A percentile compares a stretch with the other conserved stretches of the same genome.
These are phyloP conservation scores for Lotus japonicus DNA, from an alignment of 306 rosid species.

Conservation along the genomic window DNA sequence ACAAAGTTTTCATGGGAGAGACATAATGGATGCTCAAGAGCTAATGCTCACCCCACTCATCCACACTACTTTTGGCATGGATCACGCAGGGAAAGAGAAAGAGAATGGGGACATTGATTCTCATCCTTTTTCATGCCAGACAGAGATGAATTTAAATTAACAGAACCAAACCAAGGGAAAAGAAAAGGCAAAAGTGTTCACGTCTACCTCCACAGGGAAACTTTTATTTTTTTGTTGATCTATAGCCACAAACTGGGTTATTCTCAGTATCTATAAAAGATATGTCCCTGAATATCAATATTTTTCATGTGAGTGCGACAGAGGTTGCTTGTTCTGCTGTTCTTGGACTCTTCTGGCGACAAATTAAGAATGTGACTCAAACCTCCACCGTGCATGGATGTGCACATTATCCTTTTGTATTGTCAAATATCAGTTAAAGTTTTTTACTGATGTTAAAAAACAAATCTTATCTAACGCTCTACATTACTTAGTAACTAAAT, in stretches of 20 bases:
- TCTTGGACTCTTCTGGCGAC: constrained; percentile 12
- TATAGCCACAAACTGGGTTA: constrained; percentile 32
- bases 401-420: too few relatives aligned
- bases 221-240: constrained; percentile 27
- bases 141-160: constrained; percentile 3
- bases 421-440: too few relatives aligned
- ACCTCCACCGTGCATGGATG: constrained; percentile 22
- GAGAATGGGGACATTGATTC: constrained; percentile 45
- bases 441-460: too few relatives aligned
- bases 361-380: constrained; percentile 13
- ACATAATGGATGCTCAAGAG: constrained; percentile 35
- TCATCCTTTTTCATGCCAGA: constrained; percentile 30
- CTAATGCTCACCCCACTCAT: constrained; percentile 60
- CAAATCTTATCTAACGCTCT: too few relatives aligned
- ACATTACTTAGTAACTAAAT: too few relatives aligned
- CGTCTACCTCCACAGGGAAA: constrained; percentile 18
- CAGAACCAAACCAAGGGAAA: neutral
- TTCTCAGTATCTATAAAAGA: constrained; percentile 33
- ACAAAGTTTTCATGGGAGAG: constrained; percentile 21
- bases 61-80: constrained; percentile 41
- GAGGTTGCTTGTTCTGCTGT: neutral
- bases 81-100: constrained; percentile 24
- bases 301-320: constrained; percentile 30
- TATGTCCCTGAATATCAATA: constrained; percentile 15
- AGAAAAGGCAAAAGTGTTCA: neutral